Evolutionary conservation across 176 grass and related monocot genomes (phyloP).

Genomic region (Musa schizocarpa): DNA sequence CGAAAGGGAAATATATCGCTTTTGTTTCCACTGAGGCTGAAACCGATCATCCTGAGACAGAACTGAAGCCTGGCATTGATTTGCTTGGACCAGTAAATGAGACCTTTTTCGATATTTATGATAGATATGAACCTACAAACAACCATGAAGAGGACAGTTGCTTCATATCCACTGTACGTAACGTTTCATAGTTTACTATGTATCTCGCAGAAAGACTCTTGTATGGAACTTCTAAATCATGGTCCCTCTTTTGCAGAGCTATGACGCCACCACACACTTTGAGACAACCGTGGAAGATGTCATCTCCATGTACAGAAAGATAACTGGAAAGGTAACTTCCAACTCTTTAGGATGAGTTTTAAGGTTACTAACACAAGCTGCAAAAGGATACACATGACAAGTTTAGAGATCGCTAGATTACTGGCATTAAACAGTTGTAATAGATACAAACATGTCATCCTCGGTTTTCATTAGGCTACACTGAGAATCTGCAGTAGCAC

Average conservation of each 20-base stretch:
- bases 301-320: conserved; percentile 69
- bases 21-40: conserved; percentile 95
- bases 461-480: too few relatives aligned
- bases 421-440: too few relatives aligned
- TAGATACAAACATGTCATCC: too few relatives aligned
- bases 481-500: too few relatives aligned
- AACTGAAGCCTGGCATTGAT: conserved; percentile 88
- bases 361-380: neutral
- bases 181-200: too few relatives aligned
- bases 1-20: conserved; percentile 88
- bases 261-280: conserved; percentile 89
- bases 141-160: conserved; percentile 58
- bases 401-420: too few relatives aligned
- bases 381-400: too few relatives aligned
- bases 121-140: conserved; percentile 68
- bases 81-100: conserved; percentile 79
- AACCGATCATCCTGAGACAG: conserved; percentile 74
- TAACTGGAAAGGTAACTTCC: conserved; percentile 83
- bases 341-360: neutral
- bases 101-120: conserved; percentile 91
- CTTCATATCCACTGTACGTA: conserved; percentile 66
- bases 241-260: conserved; percentile 42
- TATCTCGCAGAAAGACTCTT: too few relatives aligned
- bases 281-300: conserved; percentile 89
- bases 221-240: too few relatives aligned